Base-by-base conservation (phyloP, 352 stramenopile species). In the Albugo laibachii region DNA sequence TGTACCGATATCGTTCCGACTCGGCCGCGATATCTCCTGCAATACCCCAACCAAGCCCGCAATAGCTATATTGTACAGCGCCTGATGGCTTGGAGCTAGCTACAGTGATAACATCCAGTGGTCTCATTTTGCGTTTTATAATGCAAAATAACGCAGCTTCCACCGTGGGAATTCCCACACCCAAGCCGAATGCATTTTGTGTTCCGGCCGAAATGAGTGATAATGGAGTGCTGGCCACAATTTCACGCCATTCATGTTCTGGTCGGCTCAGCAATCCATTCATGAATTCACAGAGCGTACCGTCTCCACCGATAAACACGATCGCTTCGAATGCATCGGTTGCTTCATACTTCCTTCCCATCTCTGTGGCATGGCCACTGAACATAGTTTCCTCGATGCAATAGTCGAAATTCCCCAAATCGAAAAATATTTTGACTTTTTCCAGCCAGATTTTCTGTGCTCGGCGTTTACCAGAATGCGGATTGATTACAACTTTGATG, bases 401-500 rank as follows among this genome's bases (percentile, higher is more conserved):
- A 49, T 67, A 83, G 10, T 84, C 59, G 48, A 84, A 84, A 45
- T 82, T 78, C 16, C 63, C 75, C 42, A 82, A 55, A 19, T 87
- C 69, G 16, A 87, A 73, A 53, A 78, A 83, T n/a, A 66, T 65
- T 58, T 78, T 82, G 12, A 88, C 75, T 13, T 79, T 55, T n/a
- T 72, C 50, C 37, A 65, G 49, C 71, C 72, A 87, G 50, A 87
- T 87, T 15, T 57, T 58, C 21, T 54, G 58, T 14, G 75, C 75
- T 21, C 69, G 67, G 21, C 65, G 66, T 49, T 76, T 77, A 14
- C 75, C 75, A 44, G 71, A 84, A 55, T 87, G 75, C 35, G 75
- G 75, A 56, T 87, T 87, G 46, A 87, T 65, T 1, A 87, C 75
- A 44, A 87, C 66, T 52, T 82, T 82, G 52, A 87, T 65, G n/a